Evolutionary conservation across 345 rosid genomes (phyloP).

Genomic region (Murraya paniculata): DNA sequence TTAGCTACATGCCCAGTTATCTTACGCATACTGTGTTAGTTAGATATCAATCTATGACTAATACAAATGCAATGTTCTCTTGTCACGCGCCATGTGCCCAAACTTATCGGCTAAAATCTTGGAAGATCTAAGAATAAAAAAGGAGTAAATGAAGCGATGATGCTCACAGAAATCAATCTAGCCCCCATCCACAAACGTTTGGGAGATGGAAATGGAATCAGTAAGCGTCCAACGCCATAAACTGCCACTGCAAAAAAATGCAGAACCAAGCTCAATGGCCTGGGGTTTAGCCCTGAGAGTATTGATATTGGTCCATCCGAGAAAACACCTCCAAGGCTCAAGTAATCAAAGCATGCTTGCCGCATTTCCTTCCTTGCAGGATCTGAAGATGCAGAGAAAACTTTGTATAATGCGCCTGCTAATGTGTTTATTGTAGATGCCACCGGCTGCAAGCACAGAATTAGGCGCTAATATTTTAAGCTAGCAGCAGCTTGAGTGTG

Average conservation of each 20-base stretch:
- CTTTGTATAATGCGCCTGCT: slow-evolving; percentile 30
- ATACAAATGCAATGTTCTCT: too few relatives aligned
- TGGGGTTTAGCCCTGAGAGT: slow-evolving; percentile 38
- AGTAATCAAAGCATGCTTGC: slow-evolving; percentile 36
- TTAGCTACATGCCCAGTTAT: too few relatives aligned
- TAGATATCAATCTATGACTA: too few relatives aligned
- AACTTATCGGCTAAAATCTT: too few relatives aligned
- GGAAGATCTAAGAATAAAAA: too few relatives aligned
- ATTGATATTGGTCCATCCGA: slow-evolving; percentile 35
- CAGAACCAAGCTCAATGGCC: slow-evolving; percentile 27
- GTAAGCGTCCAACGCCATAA: slow-evolving; percentile 25
- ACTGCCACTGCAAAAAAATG: slow-evolving; percentile 37
- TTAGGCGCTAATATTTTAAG: not conserved
- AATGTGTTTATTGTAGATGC: slow-evolving; percentile 43
- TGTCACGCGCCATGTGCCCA: too few relatives aligned
- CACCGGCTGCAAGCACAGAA: slow-evolving; percentile 22
- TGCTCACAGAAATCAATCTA: slow-evolving; percentile 27
- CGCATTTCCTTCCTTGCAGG: slow-evolving; percentile 32
- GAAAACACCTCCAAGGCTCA: slow-evolving; percentile 35
- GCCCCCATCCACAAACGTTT: slow-evolving; percentile 32
- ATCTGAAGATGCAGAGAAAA: slow-evolving; percentile 27
- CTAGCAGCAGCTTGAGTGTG: not conserved
- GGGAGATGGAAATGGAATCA: slow-evolving; percentile 34
- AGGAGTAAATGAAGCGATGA: not conserved
- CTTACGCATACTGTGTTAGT: not conserved